These are phyloP conservation scores for Physcomitrium patens DNA, from an alignment of 225 moss, liverwort and hornwort species.

Conservation along the genomic window DNA sequence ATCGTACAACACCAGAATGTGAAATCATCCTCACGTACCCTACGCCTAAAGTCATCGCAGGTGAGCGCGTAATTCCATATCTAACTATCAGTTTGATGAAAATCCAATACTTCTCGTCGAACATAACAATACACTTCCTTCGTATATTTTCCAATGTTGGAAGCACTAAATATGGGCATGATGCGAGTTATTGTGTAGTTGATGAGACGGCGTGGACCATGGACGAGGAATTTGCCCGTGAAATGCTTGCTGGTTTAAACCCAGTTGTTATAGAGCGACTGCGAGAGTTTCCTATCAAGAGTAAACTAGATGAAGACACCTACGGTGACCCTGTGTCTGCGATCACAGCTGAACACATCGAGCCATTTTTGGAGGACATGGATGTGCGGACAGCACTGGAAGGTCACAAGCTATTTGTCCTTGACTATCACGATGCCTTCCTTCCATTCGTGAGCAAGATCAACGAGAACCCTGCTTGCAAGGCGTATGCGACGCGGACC, in stretches of 20 bases:
- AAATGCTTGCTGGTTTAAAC: conserved; percentile 74
- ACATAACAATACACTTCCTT: not conserved
- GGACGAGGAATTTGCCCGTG: conserved; percentile 79
- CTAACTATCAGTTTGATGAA: too few relatives aligned
- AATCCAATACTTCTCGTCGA: too few relatives aligned
- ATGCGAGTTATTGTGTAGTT: conserved; percentile 44
- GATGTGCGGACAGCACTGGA: conserved; percentile 44
- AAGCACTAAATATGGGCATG: conserved; percentile 1
- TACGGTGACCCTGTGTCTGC: conserved; percentile 49
- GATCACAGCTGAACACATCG: conserved; percentile 53
- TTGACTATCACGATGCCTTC: conserved; percentile 64
- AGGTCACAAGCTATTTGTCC: conserved; percentile 53
- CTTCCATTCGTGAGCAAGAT: conserved; percentile 64
- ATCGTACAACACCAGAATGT: conserved; percentile 10
- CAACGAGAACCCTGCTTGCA: conserved; percentile 49
- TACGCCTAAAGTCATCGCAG: conserved; percentile 61
- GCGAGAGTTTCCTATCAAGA: conserved; percentile 60
- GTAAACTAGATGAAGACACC: conserved; percentile 42
- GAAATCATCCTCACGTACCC: conserved; percentile 41
- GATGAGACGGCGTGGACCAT: conserved; percentile 72
- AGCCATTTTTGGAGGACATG: conserved; percentile 60
- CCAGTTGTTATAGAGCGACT: conserved; percentile 60
- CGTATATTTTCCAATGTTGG: not conserved
- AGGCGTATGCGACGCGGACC: conserved; percentile 67
- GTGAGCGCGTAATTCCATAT: conserved; percentile 26